phyloP scores from a whole-genome alignment of 352 stramenopile species.

The Phytophthora crassamura region DNA sequence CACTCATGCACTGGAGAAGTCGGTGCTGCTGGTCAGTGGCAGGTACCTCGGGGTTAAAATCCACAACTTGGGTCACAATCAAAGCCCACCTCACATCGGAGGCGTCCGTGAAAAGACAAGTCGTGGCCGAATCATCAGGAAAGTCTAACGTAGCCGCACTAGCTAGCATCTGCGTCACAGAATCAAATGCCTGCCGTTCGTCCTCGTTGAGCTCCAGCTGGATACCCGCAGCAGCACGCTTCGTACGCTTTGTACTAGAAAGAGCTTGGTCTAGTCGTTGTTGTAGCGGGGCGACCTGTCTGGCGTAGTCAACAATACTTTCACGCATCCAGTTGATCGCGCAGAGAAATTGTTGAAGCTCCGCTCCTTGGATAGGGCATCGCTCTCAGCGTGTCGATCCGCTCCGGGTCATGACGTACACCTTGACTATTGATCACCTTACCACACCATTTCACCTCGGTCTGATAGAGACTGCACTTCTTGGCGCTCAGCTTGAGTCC shows the following conservation, averaged over 20 bases:
- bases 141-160: too few relatives aligned
- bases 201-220: background rate
- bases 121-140: too few relatives aligned
- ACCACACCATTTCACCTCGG: constrained; percentile 2
- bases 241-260: background rate
- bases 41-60: too few relatives aligned
- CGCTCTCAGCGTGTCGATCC: background rate
- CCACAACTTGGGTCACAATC: too few relatives aligned
- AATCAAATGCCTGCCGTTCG: background rate
- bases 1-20: too few relatives aligned
- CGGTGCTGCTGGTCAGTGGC: too few relatives aligned
- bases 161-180: too few relatives aligned
- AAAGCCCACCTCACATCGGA: too few relatives aligned
- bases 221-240: background rate
- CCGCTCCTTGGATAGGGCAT: background rate
- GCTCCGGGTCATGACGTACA: background rate
- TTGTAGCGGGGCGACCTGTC: background rate
- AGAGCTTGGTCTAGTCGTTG: background rate
- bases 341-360: constrained; percentile 1
- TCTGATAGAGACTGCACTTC: background rate
- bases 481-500: constrained; percentile 3
- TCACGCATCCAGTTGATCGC: constrained; percentile 3
- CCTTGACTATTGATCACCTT: background rate
- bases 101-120: too few relatives aligned
- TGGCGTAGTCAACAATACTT: background rate